Evolutionary conservation across 768 basidiomycete species (phyloP).

Genomic region (Lenzites betulinus): DNA sequence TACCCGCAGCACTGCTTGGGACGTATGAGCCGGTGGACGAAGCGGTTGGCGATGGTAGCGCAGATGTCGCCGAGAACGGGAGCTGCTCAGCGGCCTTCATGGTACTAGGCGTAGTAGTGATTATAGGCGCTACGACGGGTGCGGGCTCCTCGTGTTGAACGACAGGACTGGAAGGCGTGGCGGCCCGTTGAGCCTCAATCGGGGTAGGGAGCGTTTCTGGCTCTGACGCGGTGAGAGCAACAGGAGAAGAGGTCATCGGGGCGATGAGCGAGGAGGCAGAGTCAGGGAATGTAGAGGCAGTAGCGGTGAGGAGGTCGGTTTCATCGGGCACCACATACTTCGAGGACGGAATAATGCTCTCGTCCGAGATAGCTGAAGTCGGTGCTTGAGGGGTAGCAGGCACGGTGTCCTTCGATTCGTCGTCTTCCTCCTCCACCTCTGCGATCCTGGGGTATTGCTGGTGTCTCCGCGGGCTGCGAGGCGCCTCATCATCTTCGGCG

Average conservation of each 20-base stretch:
- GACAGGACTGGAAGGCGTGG: slow-evolving; percentile 14
- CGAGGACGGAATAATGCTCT: slow-evolving; percentile 33
- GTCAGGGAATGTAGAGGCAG: slow-evolving; percentile 29
- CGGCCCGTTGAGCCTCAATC: neutral
- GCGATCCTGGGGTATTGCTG: slow-evolving; percentile 59
- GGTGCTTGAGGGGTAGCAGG: neutral
- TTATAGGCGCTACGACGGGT: slow-evolving; percentile 1
- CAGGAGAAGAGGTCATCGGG: neutral
- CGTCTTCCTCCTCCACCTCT: slow-evolving; percentile 68
- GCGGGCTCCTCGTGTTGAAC: slow-evolving; percentile 7
- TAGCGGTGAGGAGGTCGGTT: slow-evolving; percentile 32
- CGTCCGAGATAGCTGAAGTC: slow-evolving; percentile 10
- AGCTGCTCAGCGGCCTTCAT: slow-evolving; percentile 22
- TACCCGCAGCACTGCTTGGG: slow-evolving; percentile 28
- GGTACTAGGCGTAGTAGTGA: slow-evolving; percentile 21
- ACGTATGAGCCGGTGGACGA: slow-evolving; percentile 23
- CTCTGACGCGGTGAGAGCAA: neutral
- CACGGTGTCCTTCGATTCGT: neutral
- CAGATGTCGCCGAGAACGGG: slow-evolving; percentile 13
- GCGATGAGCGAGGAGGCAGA: slow-evolving; percentile 7
- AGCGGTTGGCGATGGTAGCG: slow-evolving; percentile 26
- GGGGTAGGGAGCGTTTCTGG: slow-evolving; percentile 10
- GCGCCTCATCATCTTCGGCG: slow-evolving; percentile 50
- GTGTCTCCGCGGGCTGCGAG: slow-evolving; percentile 16
- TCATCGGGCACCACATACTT: slow-evolving; percentile 35